These are phyloP conservation scores for Cicer chorassanicum DNA, from an alignment of 306 rosid genomes.

Conservation along the genomic window DNA sequence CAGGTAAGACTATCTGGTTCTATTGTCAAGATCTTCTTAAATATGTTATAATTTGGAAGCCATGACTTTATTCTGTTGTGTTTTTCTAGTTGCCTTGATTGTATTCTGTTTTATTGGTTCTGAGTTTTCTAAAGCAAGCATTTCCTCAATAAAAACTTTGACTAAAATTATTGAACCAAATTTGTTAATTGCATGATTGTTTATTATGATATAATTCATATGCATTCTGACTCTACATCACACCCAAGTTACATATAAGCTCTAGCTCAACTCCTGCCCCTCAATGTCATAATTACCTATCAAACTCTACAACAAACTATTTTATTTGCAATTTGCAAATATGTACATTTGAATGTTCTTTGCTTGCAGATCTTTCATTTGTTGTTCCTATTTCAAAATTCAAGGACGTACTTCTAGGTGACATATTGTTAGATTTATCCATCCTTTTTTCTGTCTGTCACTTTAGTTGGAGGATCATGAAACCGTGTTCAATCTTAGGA, in stretches of 20 bases:
- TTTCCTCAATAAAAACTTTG: not conserved
- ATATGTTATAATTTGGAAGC: not conserved
- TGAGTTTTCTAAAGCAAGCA: not conserved
- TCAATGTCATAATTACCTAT: too few species aligned
- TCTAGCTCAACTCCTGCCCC: too few species aligned
- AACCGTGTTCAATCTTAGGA: too few species aligned
- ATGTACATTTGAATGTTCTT: too few species aligned
- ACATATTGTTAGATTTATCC: too few species aligned
- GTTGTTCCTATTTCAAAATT: too few species aligned
- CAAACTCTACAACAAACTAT: too few species aligned
- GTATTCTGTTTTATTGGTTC: not conserved
- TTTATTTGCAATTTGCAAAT: too few species aligned
- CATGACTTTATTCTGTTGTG: not conserved
- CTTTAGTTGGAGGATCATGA: too few species aligned
- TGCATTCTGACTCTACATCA: not conserved
- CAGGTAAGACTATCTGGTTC: not conserved
- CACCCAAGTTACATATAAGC: not conserved
- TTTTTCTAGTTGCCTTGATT: conserved; percentile 2
- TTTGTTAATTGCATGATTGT: not conserved
- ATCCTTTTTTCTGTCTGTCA: too few species aligned
- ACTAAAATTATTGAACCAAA: not conserved
- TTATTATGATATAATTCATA: not conserved
- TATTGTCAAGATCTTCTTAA: not conserved
- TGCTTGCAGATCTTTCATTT: too few species aligned
- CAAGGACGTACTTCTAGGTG: too few species aligned